Base-by-base conservation (phyloP, 371 early-diverging fungal genomes). In the Lichtheimia corymbifera region DNA sequence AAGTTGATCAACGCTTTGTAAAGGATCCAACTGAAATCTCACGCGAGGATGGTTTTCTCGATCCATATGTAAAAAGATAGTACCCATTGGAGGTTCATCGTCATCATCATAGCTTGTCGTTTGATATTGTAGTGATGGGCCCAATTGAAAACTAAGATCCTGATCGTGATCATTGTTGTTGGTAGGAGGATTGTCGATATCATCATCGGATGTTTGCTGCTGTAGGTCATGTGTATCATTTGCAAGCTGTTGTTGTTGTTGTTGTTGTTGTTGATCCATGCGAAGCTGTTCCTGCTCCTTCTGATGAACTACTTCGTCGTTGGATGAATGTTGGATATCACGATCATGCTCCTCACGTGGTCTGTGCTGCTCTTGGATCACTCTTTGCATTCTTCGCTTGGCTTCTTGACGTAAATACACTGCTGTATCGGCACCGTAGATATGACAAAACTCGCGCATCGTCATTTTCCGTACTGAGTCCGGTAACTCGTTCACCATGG, bases 361-460 rank as follows among this genome's bases (percentile, higher is more conserved):
- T 20, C 24, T 18, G 11, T 49, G 20, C 28, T 45, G n/a, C 53
- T 52, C 15, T 40, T 53, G 22, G 9, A 7, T 13, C 14, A 28
- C 27, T 15, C 15, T 53, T 50, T 43, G 55, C 15, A 5, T 20
- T 27, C 41, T 53, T 22, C 59, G 58, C 40, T 44, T 43, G 51
- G 59, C 59, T 42, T 53, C 50, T 17, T 64, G 59, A 5, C 62
- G 54, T n/a, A 76, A 25, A 35, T 61, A 68, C 0, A 17, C 20
- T 42, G 63, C 53, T 2, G 62, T 62, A 27, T 63, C 50, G 11
- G 65, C 70, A 11, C 59, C 65, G 44, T 72, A 70, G 7, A 24
- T 50, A 17, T 67, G 59, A 51, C 74, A 77, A 55, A 67, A 74
- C 41, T 74, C 72, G 11, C 65, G 63, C 40, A 74, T 56, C 7